Evolutionary conservation across 2,329 filamentous ascomycete species (phyloP).

Genomic region (Diaporthe capsici): DNA sequence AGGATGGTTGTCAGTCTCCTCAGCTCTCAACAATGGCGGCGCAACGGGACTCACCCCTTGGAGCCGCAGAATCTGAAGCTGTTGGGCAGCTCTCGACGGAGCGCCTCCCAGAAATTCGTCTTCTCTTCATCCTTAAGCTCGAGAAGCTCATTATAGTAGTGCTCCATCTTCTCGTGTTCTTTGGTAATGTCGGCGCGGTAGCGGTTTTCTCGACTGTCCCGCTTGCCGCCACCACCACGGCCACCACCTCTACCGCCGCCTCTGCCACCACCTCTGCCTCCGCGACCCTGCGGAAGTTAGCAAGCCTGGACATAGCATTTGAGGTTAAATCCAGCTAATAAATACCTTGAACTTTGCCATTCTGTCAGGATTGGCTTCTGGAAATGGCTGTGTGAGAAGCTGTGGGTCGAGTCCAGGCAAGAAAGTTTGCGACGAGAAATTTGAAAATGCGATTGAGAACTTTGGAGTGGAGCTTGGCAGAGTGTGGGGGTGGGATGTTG

Average conservation of each 20-base stretch:
- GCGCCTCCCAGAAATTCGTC: slow-evolving; percentile 84
- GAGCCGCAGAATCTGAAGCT: slow-evolving; percentile 98
- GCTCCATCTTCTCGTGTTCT: slow-evolving; percentile 86
- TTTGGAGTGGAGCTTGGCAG: not conserved
- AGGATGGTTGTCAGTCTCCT: slow-evolving; percentile 38
- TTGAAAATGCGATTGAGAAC: slow-evolving; percentile 28
- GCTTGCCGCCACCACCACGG: slow-evolving; percentile 52
- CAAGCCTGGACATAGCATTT: not conserved
- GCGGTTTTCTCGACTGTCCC: slow-evolving; percentile 60
- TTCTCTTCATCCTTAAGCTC: slow-evolving; percentile 84
- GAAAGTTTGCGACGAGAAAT: slow-evolving; percentile 27
- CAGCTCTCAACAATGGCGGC: not conserved
- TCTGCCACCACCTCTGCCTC: slow-evolving; percentile 40
- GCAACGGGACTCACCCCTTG: slow-evolving; percentile 74
- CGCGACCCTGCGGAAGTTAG: slow-evolving; percentile 28
- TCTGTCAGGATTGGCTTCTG: slow-evolving; percentile 20
- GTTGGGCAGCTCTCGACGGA: slow-evolving; percentile 91
- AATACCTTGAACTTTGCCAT: slow-evolving; percentile 28
- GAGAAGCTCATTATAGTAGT: slow-evolving; percentile 85
- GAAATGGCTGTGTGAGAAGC: slow-evolving; percentile 22
- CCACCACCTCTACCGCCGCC: slow-evolving; percentile 42
- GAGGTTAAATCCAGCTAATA: not conserved
- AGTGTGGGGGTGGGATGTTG: slow-evolving; percentile 24
- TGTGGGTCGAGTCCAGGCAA: not conserved
- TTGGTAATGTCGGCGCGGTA: slow-evolving; percentile 75